A percentile compares a stretch with the other conserved stretches of the same genome.
These are phyloP conservation scores for Arachis stenosperma DNA, from an alignment of 306 rosid species.

Conservation along the genomic window DNA sequence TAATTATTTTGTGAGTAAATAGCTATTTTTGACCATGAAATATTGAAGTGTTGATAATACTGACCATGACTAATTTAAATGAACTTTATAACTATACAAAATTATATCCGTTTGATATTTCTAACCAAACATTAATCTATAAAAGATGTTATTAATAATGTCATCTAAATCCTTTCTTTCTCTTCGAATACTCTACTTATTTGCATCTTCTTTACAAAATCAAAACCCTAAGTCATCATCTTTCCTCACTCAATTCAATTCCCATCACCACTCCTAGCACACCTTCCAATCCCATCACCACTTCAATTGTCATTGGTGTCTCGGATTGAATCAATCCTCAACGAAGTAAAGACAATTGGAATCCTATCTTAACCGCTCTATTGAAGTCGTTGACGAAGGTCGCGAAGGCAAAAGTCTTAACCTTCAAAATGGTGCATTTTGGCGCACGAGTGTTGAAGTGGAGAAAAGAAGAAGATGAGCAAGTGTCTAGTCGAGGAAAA, in stretches of 20 bases:
- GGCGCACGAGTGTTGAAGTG: constrained; percentile 43
- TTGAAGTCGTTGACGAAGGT: constrained; percentile 63
- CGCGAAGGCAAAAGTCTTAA: constrained; percentile 14
- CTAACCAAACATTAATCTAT: too few species aligned
- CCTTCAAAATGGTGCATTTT: constrained; percentile 48
- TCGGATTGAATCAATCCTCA: constrained; percentile 40
- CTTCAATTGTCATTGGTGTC: neutral
- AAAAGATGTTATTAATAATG: too few species aligned
- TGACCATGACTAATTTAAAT: too few species aligned
- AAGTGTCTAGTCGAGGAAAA: constrained; percentile 39
- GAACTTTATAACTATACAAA: too few species aligned
- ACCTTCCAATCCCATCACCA: neutral
- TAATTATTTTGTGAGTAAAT: too few species aligned
- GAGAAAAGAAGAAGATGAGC: constrained; percentile 45
- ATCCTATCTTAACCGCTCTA: constrained; percentile 58
- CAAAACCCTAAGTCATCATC: constrained; percentile 34
- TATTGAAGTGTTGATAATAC: too few species aligned
- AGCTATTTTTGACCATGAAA: too few species aligned
- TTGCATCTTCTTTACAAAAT: too few species aligned
- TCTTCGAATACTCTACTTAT: too few species aligned
- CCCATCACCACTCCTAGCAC: neutral
- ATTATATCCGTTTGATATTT: too few species aligned
- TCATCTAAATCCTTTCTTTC: too few species aligned
- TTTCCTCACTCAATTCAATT: constrained; percentile 25
- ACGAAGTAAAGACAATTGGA: constrained; percentile 80